Evolutionary conservation across 108 stramenopile species (phyloP), one percentile per base, ranked within the genome.

Genomic region (Aurantiochytrium sp.): DNA sequence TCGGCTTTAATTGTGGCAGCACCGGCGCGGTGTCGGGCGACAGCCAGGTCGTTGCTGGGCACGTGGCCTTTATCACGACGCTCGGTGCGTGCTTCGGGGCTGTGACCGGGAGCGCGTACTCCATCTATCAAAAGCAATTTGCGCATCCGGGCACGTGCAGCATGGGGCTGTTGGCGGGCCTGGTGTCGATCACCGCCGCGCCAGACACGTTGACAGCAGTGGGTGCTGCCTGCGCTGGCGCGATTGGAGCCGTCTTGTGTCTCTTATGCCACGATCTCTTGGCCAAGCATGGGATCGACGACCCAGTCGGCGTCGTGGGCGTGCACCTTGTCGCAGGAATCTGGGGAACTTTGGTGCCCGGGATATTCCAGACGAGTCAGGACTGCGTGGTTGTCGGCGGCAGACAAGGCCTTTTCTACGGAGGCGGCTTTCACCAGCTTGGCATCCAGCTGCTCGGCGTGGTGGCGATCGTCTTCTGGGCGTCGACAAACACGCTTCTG

Each of bases 1-100:
- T 90, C 39, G 95, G 95, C 4, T 96, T 96, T 87, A 93, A 95
- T 37, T 93, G 94, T 30, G 95, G 95, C 90, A 93, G 92, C 27
- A 89, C 94, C 45, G 91, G 90, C 4, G 55, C 91, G 68, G 92
- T 95, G 0, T n/a, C 39, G 30, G 73, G 30, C 36, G 42, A 48
- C 30, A 27, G 39, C 24, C 12, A 42, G 22, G 21, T 65, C 55
- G 24, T 65, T 0, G 87, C 87, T 3, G 87, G 37, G 8, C 55
- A 54, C 34, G 87, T 41, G 4, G 55, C 55, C 15, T 37, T 59
- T 19, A 65, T 1, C 59, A 87, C 87, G 21, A 32, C n/a, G 4
- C 24, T 87, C 4, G 87, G 55, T 4, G 87, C 87, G 22, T 65
- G 37, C 55, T 65, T 65, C n/a, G 55, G 55, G 15, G 87, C 48